Evolutionary conservation across 805 yeast species (phyloP), one percentile per base, ranked within the genome.

Genomic region (Candida nemodendra): DNA sequence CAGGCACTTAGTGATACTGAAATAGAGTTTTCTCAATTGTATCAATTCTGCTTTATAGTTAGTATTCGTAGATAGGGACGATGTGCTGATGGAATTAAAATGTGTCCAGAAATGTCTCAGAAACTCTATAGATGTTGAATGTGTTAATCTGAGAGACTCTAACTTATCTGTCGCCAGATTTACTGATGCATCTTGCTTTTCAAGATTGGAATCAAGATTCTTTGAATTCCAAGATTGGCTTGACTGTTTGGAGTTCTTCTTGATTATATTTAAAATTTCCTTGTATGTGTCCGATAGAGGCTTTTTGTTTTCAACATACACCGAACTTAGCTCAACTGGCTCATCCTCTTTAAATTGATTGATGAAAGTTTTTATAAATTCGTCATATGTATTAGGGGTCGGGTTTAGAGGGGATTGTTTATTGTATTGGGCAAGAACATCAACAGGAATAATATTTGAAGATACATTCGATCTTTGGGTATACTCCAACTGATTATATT

Each of bases 101-200:
- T 78, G 81, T 1, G 71, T 55, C 84, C 90, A 85, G 56, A 84
- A 85, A 56, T 84, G 95, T 40, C 78, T 74, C 27, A 85, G 60
- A 54, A 84, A 85, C 57, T 84, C 95, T 25, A 81, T 71, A 2
- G 90, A 78, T 0, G 93, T 82, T 1, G 82, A 76, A 54, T 85
- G 90, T 12, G 82, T 69, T 28, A 82, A 59, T 34, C 80, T 63
- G 25, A 84, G 63, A 30, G 72, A 67, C 34, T 80, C 84, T 15
- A 60, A 41, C 35, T 49, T 49, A 25, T 46, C 50, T 14, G 33
- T 36, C 7, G 53, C 40, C 13, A 50, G 24, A 13, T 61, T 63
- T 28, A 64, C 66, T 17, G 61, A 65, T 36, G 45, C 60, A 31
- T 62, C 58, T 18, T 48, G 51, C 22, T 45, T 44, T 24, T 46